Conservation (phyloP, 495 filamentous ascomycete genomes). For the Aspergillus kassunensis region DNA sequence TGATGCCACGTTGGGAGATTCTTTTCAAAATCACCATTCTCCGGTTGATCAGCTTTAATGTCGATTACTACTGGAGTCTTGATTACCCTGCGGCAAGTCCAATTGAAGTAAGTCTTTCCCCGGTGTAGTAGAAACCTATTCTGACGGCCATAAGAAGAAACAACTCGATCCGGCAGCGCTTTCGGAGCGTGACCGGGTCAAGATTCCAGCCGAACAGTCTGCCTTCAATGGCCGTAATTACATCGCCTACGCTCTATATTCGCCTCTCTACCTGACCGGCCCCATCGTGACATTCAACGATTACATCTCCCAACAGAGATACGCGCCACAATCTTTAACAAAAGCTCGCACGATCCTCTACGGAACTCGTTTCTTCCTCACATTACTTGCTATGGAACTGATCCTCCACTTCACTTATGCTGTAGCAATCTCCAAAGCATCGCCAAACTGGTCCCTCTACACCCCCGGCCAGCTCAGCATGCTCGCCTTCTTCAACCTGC, state of each 20-base stretch:
- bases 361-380: slow-evolving; percentile 75
- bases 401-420: slow-evolving; percentile 92
- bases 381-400: slow-evolving; percentile 86
- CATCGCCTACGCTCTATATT: slow-evolving; percentile 82
- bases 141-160: slow-evolving; percentile 92
- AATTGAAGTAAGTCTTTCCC: slow-evolving; percentile 67
- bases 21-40: slow-evolving; percentile 96
- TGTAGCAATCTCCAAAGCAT: slow-evolving; percentile 82
- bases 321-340: slow-evolving; percentile 65
- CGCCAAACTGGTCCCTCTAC: slow-evolving; percentile 76
- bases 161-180: slow-evolving; percentile 81
- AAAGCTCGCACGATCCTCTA: slow-evolving; percentile 67
- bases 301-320: slow-evolving; percentile 82
- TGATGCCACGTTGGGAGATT: slow-evolving; percentile 87
- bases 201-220: slow-evolving; percentile 61
- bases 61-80: slow-evolving; percentile 94
- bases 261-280: slow-evolving; percentile 86
- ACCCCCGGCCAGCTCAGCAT: slow-evolving; percentile 84
- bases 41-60: slow-evolving; percentile 90
- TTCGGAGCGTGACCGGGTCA: slow-evolving; percentile 81
- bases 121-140: slow-evolving; percentile 4
- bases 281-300: slow-evolving; percentile 98
- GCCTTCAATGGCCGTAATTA: slow-evolving; percentile 82
- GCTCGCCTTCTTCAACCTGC: slow-evolving; percentile 93
- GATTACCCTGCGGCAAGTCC: slow-evolving; percentile 60